Base-by-base conservation (phyloP, 331 rosid genomes). In the Ulmus americana region DNA sequence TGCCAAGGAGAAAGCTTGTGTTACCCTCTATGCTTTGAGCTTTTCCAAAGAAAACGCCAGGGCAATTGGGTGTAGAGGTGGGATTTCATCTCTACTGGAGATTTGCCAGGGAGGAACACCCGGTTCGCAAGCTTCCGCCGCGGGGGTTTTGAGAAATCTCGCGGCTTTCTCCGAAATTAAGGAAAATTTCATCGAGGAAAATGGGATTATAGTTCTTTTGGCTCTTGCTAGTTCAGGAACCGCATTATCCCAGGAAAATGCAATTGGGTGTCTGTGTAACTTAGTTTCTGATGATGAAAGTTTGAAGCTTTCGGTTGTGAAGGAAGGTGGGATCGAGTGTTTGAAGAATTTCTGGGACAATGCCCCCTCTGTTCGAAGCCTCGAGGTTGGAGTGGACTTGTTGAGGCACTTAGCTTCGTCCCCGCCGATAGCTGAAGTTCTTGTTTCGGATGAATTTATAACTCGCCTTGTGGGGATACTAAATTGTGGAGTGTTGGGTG, bases 331-430 rank as follows among this genome's bases (percentile, higher is more conserved):
- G 16, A 55, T 94, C 38, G 85, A 79, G 63, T 77, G 83, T 39
- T 69, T 94, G 84, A 94, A 69, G 84, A 87, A 81, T 76, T 83
- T 80, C 80, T 94, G 97, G 99, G 99, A 85, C 44, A 80, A 91
- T 0, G 76, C 70, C 40, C 59, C 85, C 0, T 46, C 82, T 5
- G 55, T 68, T 79, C 72, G 69, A 43, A 70, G 80, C 69, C 88
- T 90, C 1, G 99, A 87, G 60, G 90, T 76, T 0, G 91, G 87
- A 0, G 88, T 85, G 11, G 90, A 85, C 62, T 67, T 90, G 70
- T 54, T 94, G 71, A 75, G 71, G 74, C 80, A 80, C 39, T 73
- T 94, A 64, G 91, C 86, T 73, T 71, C 72, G 1, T 79, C 64
- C 39, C 53, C 69, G 3, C 62, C 75, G 0, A 71, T 90, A 7